These are phyloP conservation scores for Daldinia sp. DNA, from an alignment of 2,329 filamentous ascomycete genomes.

Conservation along the genomic window DNA sequence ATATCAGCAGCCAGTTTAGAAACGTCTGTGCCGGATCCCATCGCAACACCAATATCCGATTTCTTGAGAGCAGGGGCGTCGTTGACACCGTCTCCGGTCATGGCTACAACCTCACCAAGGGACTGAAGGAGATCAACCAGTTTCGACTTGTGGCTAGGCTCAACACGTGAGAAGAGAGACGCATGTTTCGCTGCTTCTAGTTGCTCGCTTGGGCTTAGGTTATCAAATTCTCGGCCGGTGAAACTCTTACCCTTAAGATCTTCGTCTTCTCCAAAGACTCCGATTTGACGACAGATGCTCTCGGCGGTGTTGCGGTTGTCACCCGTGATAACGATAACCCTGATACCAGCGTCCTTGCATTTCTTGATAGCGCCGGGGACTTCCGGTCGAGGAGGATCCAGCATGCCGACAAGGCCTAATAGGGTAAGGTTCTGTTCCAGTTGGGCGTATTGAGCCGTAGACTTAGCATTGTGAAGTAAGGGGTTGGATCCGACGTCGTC, in stretches of 20 bases:
- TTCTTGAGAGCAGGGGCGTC: slow-evolving; percentile 98
- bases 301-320: slow-evolving; percentile 98
- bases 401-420: slow-evolving; percentile 92
- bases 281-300: slow-evolving; percentile 96
- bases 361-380: slow-evolving; percentile 85
- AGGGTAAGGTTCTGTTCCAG: slow-evolving; percentile 95
- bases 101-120: slow-evolving; percentile 92
- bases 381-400: slow-evolving; percentile 94
- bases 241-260: slow-evolving; percentile 91
- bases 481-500: slow-evolving; percentile 77
- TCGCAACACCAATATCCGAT: slow-evolving; percentile 97
- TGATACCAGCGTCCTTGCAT: slow-evolving; percentile 92
- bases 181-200: slow-evolving; percentile 84
- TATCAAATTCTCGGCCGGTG: slow-evolving; percentile 94
- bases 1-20: slow-evolving; percentile 97
- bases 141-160: slow-evolving; percentile 96
- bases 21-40: slow-evolving; percentile 98
- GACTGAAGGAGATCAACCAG: slow-evolving; percentile 96
- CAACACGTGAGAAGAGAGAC: slow-evolving; percentile 93
- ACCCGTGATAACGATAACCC: slow-evolving; percentile 96
- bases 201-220: slow-evolving; percentile 79
- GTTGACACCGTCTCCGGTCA: slow-evolving; percentile 99
- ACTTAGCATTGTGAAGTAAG: slow-evolving; percentile 77
- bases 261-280: slow-evolving; percentile 84
- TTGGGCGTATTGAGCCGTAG: slow-evolving; percentile 82